These are phyloP conservation scores for Colletotrichum navitas DNA, from an alignment of 2,329 filamentous ascomycete species.

Conservation along the genomic window DNA sequence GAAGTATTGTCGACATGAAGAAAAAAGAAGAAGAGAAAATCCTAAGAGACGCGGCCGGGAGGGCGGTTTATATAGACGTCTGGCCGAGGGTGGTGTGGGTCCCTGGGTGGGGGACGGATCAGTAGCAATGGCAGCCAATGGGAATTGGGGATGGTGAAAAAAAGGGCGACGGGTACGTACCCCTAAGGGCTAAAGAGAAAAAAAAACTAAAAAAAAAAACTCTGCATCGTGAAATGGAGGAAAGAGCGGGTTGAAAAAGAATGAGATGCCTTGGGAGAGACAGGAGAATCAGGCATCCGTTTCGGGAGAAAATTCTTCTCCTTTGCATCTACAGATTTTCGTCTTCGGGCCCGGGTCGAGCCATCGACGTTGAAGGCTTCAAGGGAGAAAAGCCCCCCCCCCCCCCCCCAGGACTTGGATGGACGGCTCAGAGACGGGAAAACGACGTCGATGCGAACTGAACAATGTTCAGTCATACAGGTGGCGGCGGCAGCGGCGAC, in stretches of 20 bases:
- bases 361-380: background rate
- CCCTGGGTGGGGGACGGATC: constrained; percentile 11
- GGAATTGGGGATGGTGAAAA: background rate
- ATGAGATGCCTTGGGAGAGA: constrained; percentile 6
- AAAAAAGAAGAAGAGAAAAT: constrained; percentile 32
- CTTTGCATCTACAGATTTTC: background rate
- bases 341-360: background rate
- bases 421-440: background rate
- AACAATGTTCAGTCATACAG: too few species aligned
- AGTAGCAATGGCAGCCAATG: constrained; percentile 29
- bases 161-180: constrained; percentile 19
- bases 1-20: constrained; percentile 43
- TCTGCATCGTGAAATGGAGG: constrained; percentile 16
- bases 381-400: too few species aligned
- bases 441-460: background rate
- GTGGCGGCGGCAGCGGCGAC: background rate
- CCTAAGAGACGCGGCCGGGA: constrained; percentile 17
- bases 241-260: background rate
- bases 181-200: background rate
- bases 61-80: constrained; percentile 17
- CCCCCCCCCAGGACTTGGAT: background rate
- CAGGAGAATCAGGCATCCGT: constrained; percentile 8
- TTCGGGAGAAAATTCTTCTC: background rate
- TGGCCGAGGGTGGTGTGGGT: background rate
- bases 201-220: background rate